Conservation (phyloP, 2,329 filamentous ascomycete genomes). For the Karstenula rhodostoma region DNA sequence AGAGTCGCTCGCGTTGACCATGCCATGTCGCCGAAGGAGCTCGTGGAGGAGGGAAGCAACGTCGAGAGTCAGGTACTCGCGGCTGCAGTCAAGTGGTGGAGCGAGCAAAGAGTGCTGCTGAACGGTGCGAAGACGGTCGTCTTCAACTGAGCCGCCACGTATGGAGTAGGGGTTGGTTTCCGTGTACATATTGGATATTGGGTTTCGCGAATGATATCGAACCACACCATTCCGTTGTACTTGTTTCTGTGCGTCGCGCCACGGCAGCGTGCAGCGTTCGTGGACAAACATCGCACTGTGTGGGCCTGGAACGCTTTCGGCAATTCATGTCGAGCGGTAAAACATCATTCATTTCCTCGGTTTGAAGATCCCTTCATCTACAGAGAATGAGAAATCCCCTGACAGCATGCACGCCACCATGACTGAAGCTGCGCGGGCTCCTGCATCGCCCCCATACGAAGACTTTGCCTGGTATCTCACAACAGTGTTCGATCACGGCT, state of each 20-base stretch:
- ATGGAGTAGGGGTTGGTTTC: background rate
- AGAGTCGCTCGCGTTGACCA: conserved; percentile 80
- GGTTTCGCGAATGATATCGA: background rate
- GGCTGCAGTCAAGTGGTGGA: conserved; percentile 84
- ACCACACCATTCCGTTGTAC: background rate
- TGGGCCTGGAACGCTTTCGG: background rate
- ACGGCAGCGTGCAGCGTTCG: background rate
- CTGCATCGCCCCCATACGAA: background rate
- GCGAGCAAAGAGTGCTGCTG: conserved; percentile 78
- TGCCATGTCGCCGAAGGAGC: conserved; percentile 75
- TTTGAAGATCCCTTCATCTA: background rate
- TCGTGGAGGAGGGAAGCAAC: conserved; percentile 82
- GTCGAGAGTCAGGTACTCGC: conserved; percentile 85
- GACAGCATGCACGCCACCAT: background rate
- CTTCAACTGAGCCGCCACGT: conserved; percentile 60
- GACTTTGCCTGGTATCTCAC: background rate
- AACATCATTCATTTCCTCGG: background rate
- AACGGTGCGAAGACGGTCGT: conserved; percentile 84
- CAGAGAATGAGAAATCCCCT: background rate
- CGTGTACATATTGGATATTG: conserved; percentile 5
- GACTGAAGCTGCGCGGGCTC: background rate
- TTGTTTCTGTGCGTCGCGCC: background rate
- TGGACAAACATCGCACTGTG: background rate
- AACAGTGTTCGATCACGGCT: background rate
- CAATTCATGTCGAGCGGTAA: background rate